A percentile compares a stretch with the other conserved stretches of the same genome.
Evolutionary conservation across 257 asterid species (phyloP).

Genomic region (Handroanthus guayacan): DNA sequence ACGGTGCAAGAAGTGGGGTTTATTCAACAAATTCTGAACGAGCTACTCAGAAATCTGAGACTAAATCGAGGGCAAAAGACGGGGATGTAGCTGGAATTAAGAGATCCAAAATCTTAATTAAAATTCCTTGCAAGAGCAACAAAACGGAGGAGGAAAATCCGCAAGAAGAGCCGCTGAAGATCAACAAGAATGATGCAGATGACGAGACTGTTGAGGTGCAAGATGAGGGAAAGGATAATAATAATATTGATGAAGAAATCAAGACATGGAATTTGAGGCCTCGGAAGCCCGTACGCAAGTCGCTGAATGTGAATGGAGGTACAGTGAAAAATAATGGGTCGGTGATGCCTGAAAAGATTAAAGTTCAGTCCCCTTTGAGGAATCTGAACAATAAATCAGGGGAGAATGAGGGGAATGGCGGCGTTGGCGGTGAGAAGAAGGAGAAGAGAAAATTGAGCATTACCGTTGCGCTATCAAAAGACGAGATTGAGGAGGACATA

Average conservation of each 20-base stretch:
- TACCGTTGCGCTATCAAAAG: constrained; percentile 51
- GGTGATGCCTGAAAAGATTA: constrained; percentile 42
- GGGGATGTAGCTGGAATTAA: constrained; percentile 36
- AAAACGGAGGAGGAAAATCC: constrained; percentile 42
- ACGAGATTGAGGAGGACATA: constrained; percentile 79
- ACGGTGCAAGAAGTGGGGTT: constrained; percentile 30
- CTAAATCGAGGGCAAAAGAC: constrained; percentile 42
- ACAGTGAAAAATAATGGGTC: constrained; percentile 27
- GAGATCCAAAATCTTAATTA: constrained; percentile 54
- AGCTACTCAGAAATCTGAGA: constrained; percentile 35
- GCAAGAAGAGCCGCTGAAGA: constrained; percentile 38
- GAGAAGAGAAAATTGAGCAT: constrained; percentile 57
- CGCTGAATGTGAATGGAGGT: constrained; percentile 48
- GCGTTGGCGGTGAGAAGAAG: constrained; percentile 50
- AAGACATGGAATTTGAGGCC: constrained; percentile 72
- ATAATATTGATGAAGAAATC: constrained; percentile 48
- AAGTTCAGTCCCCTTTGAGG: constrained; percentile 49
- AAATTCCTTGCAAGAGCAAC: constrained; percentile 50
- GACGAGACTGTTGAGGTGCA: constrained; percentile 37
- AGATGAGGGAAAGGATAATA: constrained; percentile 41
- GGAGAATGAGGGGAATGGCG: constrained; percentile 38
- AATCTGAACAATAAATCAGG: constrained; percentile 48
- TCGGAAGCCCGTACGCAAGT: constrained; percentile 49
- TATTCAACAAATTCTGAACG: constrained; percentile 36
- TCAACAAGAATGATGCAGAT: constrained; percentile 31